Conservation (phyloP, 768 basidiomycete species). For the Auricularia sp. region DNA sequence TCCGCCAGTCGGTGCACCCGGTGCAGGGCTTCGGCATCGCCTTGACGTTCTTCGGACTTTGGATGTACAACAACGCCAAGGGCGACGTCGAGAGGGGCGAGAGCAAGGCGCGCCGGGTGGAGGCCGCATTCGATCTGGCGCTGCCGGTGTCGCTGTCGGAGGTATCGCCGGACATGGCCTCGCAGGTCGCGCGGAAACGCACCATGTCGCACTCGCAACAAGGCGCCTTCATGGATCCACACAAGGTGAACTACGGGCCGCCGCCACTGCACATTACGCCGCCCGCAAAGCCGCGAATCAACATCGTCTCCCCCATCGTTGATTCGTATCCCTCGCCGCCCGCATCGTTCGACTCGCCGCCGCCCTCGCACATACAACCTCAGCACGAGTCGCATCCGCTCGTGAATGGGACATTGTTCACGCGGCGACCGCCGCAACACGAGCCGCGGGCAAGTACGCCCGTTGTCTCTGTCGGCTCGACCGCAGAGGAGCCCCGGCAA, state of each 20-base stretch:
- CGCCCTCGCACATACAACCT: conserved; percentile 5
- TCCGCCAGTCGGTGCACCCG: conserved; percentile 74
- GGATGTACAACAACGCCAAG: conserved; percentile 94
- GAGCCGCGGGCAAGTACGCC: not conserved
- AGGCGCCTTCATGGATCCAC: not conserved
- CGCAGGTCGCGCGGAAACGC: conserved; percentile 1
- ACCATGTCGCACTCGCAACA: not conserved
- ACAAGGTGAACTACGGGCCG: conserved; percentile 1
- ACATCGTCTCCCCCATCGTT: conserved; percentile 12
- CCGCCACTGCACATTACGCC: conserved; percentile 2
- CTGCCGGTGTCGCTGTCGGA: conserved; percentile 37
- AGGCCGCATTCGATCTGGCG: conserved; percentile 56
- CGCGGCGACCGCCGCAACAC: not conserved
- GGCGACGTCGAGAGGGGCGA: conserved; percentile 88
- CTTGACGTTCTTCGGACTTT: conserved; percentile 82
- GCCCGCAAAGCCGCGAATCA: conserved; percentile 4
- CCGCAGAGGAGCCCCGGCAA: not conserved
- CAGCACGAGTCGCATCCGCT: not conserved
- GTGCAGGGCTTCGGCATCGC: conserved; percentile 84
- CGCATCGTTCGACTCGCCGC: conserved; percentile 30
- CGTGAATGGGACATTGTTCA: not conserved
- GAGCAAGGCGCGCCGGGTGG: conserved; percentile 70
- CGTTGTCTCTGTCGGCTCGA: not conserved
- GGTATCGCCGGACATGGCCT: conserved; percentile 3
- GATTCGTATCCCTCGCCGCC: conserved; percentile 31